A percentile compares a stretch with the other conserved stretches of the same genome.
phyloP scores from a whole-genome alignment of 1,284 basidiomycete species.

The Xerocomus cyaneibrunnescens region DNA sequence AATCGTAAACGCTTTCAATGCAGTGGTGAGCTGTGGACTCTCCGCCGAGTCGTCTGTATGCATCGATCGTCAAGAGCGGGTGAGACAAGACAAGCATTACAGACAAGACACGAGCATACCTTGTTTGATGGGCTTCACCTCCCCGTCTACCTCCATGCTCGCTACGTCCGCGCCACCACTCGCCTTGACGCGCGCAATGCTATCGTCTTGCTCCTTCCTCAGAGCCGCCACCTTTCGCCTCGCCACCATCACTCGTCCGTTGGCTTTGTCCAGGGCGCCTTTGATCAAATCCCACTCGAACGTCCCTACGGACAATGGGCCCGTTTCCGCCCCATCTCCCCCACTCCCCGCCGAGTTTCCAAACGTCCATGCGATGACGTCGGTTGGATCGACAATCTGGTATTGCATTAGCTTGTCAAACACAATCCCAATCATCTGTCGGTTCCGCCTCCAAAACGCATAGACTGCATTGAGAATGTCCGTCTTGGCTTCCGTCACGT shows the following conservation, averaged over 20 bases:
- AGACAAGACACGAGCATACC: conserved; percentile 9
- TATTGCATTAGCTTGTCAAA: conserved; percentile 99
- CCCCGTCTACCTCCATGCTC: conserved; percentile 70
- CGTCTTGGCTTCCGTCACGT: conserved; percentile 58
- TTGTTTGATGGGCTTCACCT: conserved; percentile 47
- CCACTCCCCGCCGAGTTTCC: conserved; percentile 38
- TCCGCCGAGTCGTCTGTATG: conserved; percentile 52
- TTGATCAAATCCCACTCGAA: conserved; percentile 83
- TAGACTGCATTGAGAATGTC: conserved; percentile 72
- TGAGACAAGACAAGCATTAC: neutral
- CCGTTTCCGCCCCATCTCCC: conserved; percentile 26
- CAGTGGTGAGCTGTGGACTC: conserved; percentile 64
- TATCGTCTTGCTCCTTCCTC: conserved; percentile 86
- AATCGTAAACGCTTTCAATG: conserved; percentile 69
- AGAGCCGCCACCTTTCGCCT: conserved; percentile 69
- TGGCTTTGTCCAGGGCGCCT: conserved; percentile 84
- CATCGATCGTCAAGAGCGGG: neutral
- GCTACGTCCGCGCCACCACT: conserved; percentile 44
- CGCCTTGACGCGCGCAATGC: conserved; percentile 70
- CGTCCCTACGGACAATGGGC: conserved; percentile 49
- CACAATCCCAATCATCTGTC: conserved; percentile 87
- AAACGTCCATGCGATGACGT: conserved; percentile 90
- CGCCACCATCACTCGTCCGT: conserved; percentile 79
- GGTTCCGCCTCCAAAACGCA: conserved; percentile 78
- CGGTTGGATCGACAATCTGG: conserved; percentile 92